phyloP scores from a whole-genome alignment of 768 basidiomycete species.

The Rubroboletus satanas region DNA sequence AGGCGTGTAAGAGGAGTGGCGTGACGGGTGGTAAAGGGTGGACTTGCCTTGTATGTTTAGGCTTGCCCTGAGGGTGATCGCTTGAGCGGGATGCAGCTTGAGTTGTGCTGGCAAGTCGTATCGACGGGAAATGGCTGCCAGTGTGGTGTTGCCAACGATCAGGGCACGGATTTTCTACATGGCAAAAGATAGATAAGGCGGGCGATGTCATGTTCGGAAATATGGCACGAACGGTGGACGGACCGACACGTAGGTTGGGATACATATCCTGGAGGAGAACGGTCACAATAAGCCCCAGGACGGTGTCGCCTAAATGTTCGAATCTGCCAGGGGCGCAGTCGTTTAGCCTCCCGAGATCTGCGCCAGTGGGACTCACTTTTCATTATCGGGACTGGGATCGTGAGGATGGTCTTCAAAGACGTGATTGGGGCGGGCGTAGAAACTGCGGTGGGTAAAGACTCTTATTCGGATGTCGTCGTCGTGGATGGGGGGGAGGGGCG shows the following conservation, averaged over 20 bases:
- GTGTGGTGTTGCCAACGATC: conserved; percentile 68
- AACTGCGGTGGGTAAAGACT: conserved; percentile 76
- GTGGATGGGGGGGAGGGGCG: conserved; percentile 56
- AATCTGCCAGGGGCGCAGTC: conserved; percentile 42
- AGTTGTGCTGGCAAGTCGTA: conserved; percentile 63
- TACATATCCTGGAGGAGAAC: conserved; percentile 57
- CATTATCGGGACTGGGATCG: conserved; percentile 79
- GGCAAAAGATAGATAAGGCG: neutral
- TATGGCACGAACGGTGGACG: conserved; percentile 49
- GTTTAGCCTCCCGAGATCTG: neutral
- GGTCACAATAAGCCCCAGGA: conserved; percentile 67
- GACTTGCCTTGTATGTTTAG: conserved; percentile 64
- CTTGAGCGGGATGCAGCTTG: conserved; percentile 67
- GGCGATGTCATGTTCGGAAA: neutral
- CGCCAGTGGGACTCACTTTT: conserved; percentile 49
- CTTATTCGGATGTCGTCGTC: conserved; percentile 43
- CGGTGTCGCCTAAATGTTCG: conserved; percentile 75
- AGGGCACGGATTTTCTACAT: conserved; percentile 72
- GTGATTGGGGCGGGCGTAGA: conserved; percentile 63
- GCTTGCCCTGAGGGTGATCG: conserved; percentile 66
- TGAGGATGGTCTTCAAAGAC: conserved; percentile 70
- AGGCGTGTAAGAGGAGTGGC: conserved; percentile 2
- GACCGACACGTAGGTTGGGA: conserved; percentile 71
- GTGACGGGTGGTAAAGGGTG: neutral
- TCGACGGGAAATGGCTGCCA: conserved; percentile 64